Evolutionary conservation across 2,329 filamentous ascomycete species (phyloP).

Genomic region (Fonsecaea erecta): DNA sequence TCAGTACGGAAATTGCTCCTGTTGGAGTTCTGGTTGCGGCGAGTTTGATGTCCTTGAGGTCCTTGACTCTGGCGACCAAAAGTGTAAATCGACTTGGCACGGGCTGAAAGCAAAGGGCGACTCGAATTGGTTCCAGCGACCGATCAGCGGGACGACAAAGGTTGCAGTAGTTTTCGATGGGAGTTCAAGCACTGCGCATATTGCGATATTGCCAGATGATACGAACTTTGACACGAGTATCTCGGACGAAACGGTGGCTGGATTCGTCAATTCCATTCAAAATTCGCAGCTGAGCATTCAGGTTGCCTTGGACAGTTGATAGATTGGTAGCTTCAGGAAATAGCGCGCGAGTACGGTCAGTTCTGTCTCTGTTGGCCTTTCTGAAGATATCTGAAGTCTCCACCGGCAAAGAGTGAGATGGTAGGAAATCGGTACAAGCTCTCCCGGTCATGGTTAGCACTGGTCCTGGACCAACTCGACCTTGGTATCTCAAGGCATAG

Average conservation of each 20-base stretch:
- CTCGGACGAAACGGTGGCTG: slow-evolving; percentile 22
- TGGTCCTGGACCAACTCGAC: neutral
- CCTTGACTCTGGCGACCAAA: slow-evolving; percentile 66
- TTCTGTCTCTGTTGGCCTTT: neutral
- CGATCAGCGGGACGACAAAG: slow-evolving; percentile 63
- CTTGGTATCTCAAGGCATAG: neutral
- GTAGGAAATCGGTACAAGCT: neutral
- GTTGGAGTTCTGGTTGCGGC: slow-evolving; percentile 72
- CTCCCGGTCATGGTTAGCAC: neutral
- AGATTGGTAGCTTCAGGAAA: neutral
- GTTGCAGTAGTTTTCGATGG: slow-evolving; percentile 65
- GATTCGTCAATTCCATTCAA: slow-evolving; percentile 22
- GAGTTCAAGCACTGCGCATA: slow-evolving; percentile 27
- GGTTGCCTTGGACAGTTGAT: slow-evolving; percentile 21
- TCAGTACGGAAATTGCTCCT: slow-evolving; percentile 74
- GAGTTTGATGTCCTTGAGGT: slow-evolving; percentile 79
- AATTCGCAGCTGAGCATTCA: slow-evolving; percentile 22
- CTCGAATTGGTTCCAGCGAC: slow-evolving; percentile 73
- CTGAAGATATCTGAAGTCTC: neutral
- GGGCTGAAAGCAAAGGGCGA: slow-evolving; percentile 63
- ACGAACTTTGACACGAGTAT: slow-evolving; percentile 31
- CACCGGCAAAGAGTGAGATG: neutral
- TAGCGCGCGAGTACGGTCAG: neutral
- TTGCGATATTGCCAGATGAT: slow-evolving; percentile 30
- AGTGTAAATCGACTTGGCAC: slow-evolving; percentile 74